These are phyloP conservation scores for Boletus tylopilopsis DNA, from an alignment of 768 basidiomycete species.

Conservation along the genomic window DNA sequence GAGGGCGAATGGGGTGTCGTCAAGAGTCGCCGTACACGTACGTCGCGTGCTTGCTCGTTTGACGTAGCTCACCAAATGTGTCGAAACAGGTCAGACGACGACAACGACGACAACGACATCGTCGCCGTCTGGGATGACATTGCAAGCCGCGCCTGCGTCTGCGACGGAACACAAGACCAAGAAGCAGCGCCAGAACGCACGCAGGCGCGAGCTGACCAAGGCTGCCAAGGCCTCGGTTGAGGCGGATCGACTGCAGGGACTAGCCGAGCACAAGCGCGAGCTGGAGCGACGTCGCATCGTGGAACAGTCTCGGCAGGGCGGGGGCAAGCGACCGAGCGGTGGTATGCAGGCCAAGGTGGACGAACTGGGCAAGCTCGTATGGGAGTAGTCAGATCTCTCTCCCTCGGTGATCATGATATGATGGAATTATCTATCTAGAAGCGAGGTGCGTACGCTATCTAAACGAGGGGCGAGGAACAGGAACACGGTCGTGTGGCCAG, in stretches of 20 bases:
- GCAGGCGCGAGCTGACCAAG: constrained; percentile 55
- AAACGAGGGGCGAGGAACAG: too few relatives aligned
- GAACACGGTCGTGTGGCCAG: too few relatives aligned
- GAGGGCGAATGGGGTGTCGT: constrained; percentile 79
- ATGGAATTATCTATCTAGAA: constrained; percentile 23
- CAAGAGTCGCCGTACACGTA: constrained; percentile 49
- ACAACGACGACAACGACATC: constrained; percentile 8
- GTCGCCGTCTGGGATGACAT: constrained; percentile 8
- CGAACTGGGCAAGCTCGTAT: constrained; percentile 54
- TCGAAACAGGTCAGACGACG: constrained; percentile 11
- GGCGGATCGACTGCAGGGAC: constrained; percentile 42
- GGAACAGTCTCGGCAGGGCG: constrained; percentile 35
- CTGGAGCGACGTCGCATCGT: constrained; percentile 51
- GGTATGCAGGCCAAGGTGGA: constrained; percentile 64
- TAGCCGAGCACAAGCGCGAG: constrained; percentile 59
- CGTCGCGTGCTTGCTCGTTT: not conserved
- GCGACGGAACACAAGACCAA: constrained; percentile 58
- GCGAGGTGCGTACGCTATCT: too few relatives aligned
- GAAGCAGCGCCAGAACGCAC: constrained; percentile 66
- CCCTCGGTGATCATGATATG: constrained; percentile 6
- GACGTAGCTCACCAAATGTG: not conserved
- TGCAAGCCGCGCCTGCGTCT: not conserved
- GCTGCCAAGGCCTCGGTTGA: constrained; percentile 54
- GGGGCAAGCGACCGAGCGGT: constrained; percentile 38
- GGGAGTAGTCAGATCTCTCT: constrained; percentile 34